These are phyloP conservation scores for Penicilliopsis zonata DNA, from an alignment of 495 filamentous ascomycete species.

Conservation along the genomic window DNA sequence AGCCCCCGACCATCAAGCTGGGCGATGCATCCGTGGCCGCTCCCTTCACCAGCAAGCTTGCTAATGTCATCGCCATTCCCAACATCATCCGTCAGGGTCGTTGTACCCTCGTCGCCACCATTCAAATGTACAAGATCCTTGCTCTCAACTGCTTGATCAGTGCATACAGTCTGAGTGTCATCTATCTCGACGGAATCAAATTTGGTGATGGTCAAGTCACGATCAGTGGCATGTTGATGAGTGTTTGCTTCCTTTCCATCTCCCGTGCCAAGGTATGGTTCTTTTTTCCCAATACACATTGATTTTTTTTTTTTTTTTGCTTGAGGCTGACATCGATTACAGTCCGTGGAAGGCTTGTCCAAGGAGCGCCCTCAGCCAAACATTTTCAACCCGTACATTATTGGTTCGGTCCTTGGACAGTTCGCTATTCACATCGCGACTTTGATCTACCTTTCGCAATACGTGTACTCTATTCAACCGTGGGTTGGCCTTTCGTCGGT, in stretches of 20 bases:
- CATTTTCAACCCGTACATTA: conserved; percentile 99
- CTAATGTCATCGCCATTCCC: conserved; percentile 92
- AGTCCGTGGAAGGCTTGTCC: conserved; percentile 86
- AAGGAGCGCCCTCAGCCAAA: conserved; percentile 97
- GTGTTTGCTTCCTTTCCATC: conserved; percentile 96
- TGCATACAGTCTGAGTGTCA: conserved; percentile 90
- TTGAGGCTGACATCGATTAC: conserved; percentile 11
- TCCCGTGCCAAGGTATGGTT: conserved; percentile 69
- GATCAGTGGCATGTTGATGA: conserved; percentile 99
- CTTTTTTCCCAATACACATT: background rate
- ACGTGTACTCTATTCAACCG: conserved; percentile 74
- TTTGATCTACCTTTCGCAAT: conserved; percentile 85
- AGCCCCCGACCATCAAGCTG: conserved; percentile 92
- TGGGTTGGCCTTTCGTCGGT: conserved; percentile 31
- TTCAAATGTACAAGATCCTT: conserved; percentile 99
- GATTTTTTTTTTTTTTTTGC: too few relatives aligned
- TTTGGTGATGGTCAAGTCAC: conserved; percentile 98
- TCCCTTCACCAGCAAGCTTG: conserved; percentile 94
- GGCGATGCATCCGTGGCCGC: conserved; percentile 96
- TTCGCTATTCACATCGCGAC: conserved; percentile 95
- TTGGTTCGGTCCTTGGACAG: conserved; percentile 92
- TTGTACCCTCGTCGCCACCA: conserved; percentile 93
- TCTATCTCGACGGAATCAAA: conserved; percentile 98
- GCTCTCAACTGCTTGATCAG: conserved; percentile 97
- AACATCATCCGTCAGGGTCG: conserved; percentile 97